These are phyloP conservation scores for Mycena rebaudengoi DNA, from an alignment of 768 basidiomycete species.

Conservation along the genomic window DNA sequence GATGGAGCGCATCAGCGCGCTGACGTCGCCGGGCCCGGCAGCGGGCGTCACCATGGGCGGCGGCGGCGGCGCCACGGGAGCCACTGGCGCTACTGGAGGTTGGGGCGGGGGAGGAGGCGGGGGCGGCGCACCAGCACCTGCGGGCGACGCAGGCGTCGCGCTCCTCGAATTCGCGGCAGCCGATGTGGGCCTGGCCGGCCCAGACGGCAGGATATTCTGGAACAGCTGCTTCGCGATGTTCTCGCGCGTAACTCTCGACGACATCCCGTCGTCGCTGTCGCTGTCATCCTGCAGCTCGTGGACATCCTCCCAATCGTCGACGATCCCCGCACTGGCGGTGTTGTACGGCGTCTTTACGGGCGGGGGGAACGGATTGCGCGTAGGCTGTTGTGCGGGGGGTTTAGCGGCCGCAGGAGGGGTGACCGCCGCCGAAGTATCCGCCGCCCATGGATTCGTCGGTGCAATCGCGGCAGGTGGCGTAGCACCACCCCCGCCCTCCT, in stretches of 20 bases:
- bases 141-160: slow-evolving; percentile 19
- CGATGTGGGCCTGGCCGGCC: slow-evolving; percentile 55
- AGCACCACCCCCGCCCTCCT: slow-evolving; percentile 51
- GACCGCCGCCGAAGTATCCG: slow-evolving; percentile 42
- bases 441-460: slow-evolving; percentile 72
- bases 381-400: slow-evolving; percentile 46
- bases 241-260: slow-evolving; percentile 68
- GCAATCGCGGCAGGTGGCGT: slow-evolving; percentile 43
- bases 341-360: slow-evolving; percentile 65
- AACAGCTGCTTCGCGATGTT: slow-evolving; percentile 85
- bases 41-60: slow-evolving; percentile 36
- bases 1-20: slow-evolving; percentile 81
- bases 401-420: slow-evolving; percentile 52
- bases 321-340: slow-evolving; percentile 63
- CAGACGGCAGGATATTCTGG: slow-evolving; percentile 67
- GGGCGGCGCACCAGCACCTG: slow-evolving; percentile 50
- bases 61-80: slow-evolving; percentile 39
- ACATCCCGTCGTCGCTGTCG: slow-evolving; percentile 84
- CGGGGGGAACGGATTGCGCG: slow-evolving; percentile 59
- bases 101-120: slow-evolving; percentile 48
- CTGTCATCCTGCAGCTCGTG: slow-evolving; percentile 74
- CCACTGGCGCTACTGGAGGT: slow-evolving; percentile 34
- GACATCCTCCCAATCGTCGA: slow-evolving; percentile 89
- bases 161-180: slow-evolving; percentile 45
- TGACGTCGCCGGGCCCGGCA: slow-evolving; percentile 56